These are phyloP conservation scores for Termitomyces sp. DNA, from an alignment of 768 basidiomycete genomes.

Conservation along the genomic window DNA sequence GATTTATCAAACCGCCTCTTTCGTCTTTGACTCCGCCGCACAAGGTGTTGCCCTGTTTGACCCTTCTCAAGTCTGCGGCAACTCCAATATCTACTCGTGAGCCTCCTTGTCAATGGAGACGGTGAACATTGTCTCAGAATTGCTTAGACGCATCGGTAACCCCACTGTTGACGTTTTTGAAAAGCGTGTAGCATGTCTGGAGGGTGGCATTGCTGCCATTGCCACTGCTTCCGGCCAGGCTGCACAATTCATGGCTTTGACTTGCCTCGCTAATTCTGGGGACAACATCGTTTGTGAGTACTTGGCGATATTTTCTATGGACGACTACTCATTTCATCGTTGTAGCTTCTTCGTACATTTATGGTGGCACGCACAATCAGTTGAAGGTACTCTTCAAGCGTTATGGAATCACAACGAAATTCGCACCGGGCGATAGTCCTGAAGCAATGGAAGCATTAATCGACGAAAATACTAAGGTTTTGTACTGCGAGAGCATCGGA, in stretches of 20 bases:
- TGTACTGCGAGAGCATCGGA: constrained; percentile 57
- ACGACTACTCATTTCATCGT: background rate
- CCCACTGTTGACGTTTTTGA: constrained; percentile 49
- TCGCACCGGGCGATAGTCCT: constrained; percentile 42
- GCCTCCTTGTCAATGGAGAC: background rate
- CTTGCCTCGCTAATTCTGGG: constrained; percentile 43
- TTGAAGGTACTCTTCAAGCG: constrained; percentile 45
- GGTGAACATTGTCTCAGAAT: background rate
- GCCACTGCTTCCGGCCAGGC: constrained; percentile 55
- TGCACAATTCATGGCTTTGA: constrained; percentile 58
- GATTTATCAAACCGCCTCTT: constrained; percentile 54
- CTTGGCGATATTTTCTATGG: constrained; percentile 9
- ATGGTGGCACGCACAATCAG: constrained; percentile 44
- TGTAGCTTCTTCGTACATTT: constrained; percentile 6
- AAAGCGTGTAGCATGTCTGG: constrained; percentile 57
- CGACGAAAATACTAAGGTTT: constrained; percentile 52
- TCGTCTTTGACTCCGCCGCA: constrained; percentile 47
- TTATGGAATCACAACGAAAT: constrained; percentile 48
- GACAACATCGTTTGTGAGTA: constrained; percentile 65
- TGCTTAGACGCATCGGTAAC: constrained; percentile 8
- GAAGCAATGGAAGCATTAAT: constrained; percentile 44
- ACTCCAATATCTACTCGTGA: constrained; percentile 3
- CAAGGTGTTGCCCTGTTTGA: constrained; percentile 25
- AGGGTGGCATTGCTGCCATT: constrained; percentile 57
- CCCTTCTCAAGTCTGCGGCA: constrained; percentile 1